Conservation (phyloP, 1,139 yeast species). For the Geotrichum aggregatum region DNA sequence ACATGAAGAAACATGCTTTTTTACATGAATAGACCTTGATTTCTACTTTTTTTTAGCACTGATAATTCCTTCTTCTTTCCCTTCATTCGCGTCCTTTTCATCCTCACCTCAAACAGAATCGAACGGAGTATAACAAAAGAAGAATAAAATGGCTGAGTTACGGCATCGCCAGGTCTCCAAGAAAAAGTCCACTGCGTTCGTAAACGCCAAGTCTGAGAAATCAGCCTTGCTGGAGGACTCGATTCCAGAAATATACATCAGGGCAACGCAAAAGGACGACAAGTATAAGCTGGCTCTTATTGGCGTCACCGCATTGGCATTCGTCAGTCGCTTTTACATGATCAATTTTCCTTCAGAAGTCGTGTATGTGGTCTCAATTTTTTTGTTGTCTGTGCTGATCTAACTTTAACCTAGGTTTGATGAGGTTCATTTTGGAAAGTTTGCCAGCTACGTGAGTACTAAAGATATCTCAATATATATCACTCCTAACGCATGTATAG, state of each 20-base stretch:
- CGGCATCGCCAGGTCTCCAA: conserved; percentile 22
- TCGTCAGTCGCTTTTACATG: conserved; percentile 64
- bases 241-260: background rate
- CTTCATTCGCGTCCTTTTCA: conserved; percentile 4
- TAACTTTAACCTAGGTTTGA: conserved; percentile 50
- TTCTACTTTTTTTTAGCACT: background rate
- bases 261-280: background rate
- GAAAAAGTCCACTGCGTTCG: conserved; percentile 15
- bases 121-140: background rate
- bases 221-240: conserved; percentile 7
- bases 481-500: conserved; percentile 5
- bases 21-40: background rate
- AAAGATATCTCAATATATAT: conserved; percentile 40
- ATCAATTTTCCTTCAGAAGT: conserved; percentile 77
- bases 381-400: background rate
- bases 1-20: too few relatives aligned
- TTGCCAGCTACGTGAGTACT: conserved; percentile 61
- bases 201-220: conserved; percentile 13
- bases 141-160: conserved; percentile 20
- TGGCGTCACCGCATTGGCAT: conserved; percentile 60
- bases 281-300: conserved; percentile 18
- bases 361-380: conserved; percentile 42
- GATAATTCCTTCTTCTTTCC: background rate
- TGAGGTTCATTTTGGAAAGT: conserved; percentile 96
- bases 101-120: background rate